These are phyloP conservation scores for Dryas drummondii DNA, from an alignment of 306 rosid genomes.

Conservation along the genomic window DNA sequence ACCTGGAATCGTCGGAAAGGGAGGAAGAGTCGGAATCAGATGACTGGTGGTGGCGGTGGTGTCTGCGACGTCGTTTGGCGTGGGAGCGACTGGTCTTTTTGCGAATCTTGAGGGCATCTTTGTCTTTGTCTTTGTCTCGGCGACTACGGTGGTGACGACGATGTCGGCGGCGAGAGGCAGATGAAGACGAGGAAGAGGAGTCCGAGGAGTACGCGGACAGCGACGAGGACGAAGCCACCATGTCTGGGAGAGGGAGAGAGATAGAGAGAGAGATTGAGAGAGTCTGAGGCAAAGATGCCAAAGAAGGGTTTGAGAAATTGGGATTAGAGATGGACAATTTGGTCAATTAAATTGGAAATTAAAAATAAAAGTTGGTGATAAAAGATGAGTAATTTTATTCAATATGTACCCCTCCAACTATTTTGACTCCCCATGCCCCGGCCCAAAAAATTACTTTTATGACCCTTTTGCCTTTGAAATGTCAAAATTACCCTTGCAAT, in stretches of 20 bases:
- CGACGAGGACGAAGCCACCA: slow-evolving; percentile 77
- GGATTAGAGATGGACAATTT: background rate
- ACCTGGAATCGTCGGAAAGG: slow-evolving; percentile 64
- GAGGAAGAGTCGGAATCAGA: slow-evolving; percentile 56
- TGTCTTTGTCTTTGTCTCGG: slow-evolving; percentile 43
- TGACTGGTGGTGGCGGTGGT: slow-evolving; percentile 52
- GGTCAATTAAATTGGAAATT: no score
- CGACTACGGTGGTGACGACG: slow-evolving; percentile 46
- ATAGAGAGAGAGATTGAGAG: background rate
- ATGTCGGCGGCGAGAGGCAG: slow-evolving; percentile 46
- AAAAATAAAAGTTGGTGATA: no score
- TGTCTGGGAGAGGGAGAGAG: slow-evolving; percentile 2
- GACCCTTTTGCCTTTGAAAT: no score
- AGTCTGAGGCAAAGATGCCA: background rate
- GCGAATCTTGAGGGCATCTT: slow-evolving; percentile 61
- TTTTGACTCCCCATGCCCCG: no score
- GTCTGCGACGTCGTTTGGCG: slow-evolving; percentile 73
- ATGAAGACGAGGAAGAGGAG: slow-evolving; percentile 27
- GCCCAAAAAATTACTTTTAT: no score
- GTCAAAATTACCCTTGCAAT: no score
- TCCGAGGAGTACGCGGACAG: slow-evolving; percentile 36
- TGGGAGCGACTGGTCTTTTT: slow-evolving; percentile 60
- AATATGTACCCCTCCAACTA: no score
- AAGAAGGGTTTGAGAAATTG: slow-evolving; percentile 18
- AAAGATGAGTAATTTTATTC: no score